Percentiles rank a stretch among this genome's conserved stretches.
Evolutionary conservation across 1,284 basidiomycete species (phyloP).

Genomic region (Sanghuangporus sanghuang): DNA sequence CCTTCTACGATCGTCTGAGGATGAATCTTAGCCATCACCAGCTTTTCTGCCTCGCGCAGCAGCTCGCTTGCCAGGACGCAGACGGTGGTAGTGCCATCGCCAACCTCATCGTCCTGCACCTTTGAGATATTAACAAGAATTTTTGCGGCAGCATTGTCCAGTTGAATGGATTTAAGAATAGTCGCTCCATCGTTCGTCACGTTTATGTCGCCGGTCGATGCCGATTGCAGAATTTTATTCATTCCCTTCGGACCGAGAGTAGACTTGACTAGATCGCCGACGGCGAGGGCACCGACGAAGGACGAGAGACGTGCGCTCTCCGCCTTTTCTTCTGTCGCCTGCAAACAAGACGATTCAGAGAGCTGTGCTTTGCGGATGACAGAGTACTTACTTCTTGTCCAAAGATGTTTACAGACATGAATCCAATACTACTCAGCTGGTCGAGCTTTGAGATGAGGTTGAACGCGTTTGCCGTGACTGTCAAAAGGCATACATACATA

Average conservation of each 20-base stretch:
- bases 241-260: slow-evolving; percentile 97
- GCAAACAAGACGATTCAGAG: slow-evolving; percentile 9
- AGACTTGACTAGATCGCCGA: slow-evolving; percentile 97
- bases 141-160: slow-evolving; percentile 98
- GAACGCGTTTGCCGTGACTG: not conserved
- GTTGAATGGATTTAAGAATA: slow-evolving; percentile 94
- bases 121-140: slow-evolving; percentile 99
- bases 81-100: slow-evolving; percentile 95
- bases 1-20: slow-evolving; percentile 99
- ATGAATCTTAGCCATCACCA: slow-evolving; percentile 91
- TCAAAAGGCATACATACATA: not conserved
- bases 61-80: slow-evolving; percentile 93
- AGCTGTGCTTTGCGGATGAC: not conserved
- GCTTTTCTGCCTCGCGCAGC: slow-evolving; percentile 91
- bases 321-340: slow-evolving; percentile 97
- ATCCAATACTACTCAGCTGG: too few species aligned
- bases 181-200: slow-evolving; percentile 99
- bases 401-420: slow-evolving; percentile 44
- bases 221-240: slow-evolving; percentile 95
- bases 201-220: slow-evolving; percentile 86
- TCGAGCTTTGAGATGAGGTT: too few species aligned
- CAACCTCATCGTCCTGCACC: slow-evolving; percentile 98
- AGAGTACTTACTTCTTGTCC: slow-evolving; percentile 35
- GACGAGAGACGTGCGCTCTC: slow-evolving; percentile 98
- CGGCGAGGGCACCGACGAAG: slow-evolving; percentile 94